Evolutionary conservation across 148 eudicot genomes (phyloP).

Genomic region (Amaranthus cruentus): DNA sequence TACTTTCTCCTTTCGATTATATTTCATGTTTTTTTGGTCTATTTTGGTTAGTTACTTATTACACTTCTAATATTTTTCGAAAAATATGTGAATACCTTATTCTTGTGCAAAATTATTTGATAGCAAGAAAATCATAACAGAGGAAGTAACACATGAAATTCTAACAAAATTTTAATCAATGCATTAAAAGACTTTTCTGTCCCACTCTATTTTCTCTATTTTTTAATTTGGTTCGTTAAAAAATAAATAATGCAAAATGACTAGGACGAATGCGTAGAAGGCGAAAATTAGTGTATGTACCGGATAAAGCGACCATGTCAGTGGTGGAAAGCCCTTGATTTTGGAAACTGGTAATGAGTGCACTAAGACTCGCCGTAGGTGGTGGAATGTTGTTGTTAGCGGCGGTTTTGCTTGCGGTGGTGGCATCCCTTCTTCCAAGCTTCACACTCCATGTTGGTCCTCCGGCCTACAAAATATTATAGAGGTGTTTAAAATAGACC

Average conservation of each 20-base stretch:
- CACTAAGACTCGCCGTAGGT: conserved; percentile 36
- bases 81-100: too few relatives aligned
- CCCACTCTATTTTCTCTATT: not conserved
- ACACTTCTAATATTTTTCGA: too few relatives aligned
- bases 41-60: too few relatives aligned
- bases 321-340: conserved; percentile 46
- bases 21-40: too few relatives aligned
- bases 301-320: conserved; percentile 57
- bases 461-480: conserved; percentile 37
- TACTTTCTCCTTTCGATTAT: too few relatives aligned
- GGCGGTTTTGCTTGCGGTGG: conserved; percentile 43
- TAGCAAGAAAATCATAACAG: too few relatives aligned
- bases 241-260: not conserved
- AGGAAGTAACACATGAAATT: too few relatives aligned
- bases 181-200: not conserved
- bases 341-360: conserved; percentile 40
- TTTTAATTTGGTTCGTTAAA: not conserved
- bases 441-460: conserved; percentile 57
- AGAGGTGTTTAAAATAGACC: not conserved
- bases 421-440: conserved; percentile 60
- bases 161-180: too few relatives aligned
- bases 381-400: conserved; percentile 57
- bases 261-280: too few relatives aligned
- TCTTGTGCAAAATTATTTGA: too few relatives aligned
- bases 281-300: conserved; percentile 13